Conservation (phyloP, 805 yeast species). For the Schwanniomyces polymorphus region DNA sequence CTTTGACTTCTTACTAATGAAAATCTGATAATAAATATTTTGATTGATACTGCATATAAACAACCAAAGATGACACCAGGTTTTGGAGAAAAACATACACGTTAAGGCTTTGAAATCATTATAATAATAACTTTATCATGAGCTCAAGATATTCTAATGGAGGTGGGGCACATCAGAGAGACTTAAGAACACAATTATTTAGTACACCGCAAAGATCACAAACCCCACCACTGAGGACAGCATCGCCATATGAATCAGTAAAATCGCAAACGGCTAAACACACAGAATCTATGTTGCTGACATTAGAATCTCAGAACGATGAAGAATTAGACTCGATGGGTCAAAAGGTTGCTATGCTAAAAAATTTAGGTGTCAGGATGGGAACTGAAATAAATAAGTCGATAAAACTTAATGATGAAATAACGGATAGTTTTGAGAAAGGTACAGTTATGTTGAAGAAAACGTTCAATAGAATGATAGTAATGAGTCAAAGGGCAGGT, state of each 20-base stretch:
- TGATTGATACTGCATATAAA: neutral
- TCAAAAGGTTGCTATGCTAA: conserved; percentile 40
- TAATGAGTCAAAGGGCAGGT: conserved; percentile 48
- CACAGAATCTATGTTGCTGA: conserved; percentile 42
- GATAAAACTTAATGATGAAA: conserved; percentile 39
- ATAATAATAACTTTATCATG: conserved; percentile 10
- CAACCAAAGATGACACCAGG: neutral
- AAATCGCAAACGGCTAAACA: conserved; percentile 32
- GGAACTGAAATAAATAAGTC: conserved; percentile 45
- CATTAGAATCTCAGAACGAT: conserved; percentile 43
- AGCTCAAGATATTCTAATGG: conserved; percentile 26
- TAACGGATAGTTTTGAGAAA: conserved; percentile 37
- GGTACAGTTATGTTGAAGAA: conserved; percentile 41
- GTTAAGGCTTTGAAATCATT: neutral
- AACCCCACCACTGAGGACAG: conserved; percentile 27
- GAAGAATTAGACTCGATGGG: conserved; percentile 43
- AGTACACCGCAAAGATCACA: conserved; percentile 19
- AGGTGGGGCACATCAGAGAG: conserved; percentile 42
- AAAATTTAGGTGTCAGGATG: conserved; percentile 42
- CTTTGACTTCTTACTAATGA: neutral
- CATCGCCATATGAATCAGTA: conserved; percentile 39
- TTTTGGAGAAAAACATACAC: neutral
- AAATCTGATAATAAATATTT: neutral
- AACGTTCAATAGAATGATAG: conserved; percentile 43
- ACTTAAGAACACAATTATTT: conserved; percentile 42